Conservation (phyloP, 345 rosid genomes). For the Syzygium grande region DNA sequence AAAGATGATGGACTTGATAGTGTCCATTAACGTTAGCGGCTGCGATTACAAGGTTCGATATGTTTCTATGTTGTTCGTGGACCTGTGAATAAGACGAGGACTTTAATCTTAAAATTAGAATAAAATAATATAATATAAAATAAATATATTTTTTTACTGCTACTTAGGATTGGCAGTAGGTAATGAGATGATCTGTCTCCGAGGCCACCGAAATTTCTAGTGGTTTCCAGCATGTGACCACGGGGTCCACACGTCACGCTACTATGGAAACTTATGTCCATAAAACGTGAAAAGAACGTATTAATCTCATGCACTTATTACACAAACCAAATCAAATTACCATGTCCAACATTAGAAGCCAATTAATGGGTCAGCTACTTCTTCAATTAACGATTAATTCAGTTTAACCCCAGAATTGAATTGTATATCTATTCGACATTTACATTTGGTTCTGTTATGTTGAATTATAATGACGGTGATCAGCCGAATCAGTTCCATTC, state of each 20-base stretch:
- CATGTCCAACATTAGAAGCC: background rate
- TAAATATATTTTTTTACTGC: background rate
- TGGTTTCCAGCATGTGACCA: background rate
- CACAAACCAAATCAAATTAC: background rate
- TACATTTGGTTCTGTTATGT: background rate
- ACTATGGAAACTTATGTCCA: background rate
- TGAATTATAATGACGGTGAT: background rate
- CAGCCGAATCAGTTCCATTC: rapidly evolving
- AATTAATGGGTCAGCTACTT: background rate
- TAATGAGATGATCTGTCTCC: background rate
- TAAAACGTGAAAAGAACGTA: too few species aligned
- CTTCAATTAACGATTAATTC: background rate
- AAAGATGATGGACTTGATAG: background rate
- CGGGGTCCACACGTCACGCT: background rate
- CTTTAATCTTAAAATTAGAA: background rate
- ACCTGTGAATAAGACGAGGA: background rate
- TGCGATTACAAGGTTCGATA: background rate
- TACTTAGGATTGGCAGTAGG: background rate
- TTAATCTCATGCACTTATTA: background rate
- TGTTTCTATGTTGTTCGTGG: background rate
- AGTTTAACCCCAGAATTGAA: background rate
- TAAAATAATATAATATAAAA: background rate
- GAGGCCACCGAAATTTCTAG: background rate
- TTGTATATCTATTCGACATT: background rate
- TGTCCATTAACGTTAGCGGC: background rate